Conservation (phyloP, 441 rosid species). For the Brassica hybrid region DNA sequence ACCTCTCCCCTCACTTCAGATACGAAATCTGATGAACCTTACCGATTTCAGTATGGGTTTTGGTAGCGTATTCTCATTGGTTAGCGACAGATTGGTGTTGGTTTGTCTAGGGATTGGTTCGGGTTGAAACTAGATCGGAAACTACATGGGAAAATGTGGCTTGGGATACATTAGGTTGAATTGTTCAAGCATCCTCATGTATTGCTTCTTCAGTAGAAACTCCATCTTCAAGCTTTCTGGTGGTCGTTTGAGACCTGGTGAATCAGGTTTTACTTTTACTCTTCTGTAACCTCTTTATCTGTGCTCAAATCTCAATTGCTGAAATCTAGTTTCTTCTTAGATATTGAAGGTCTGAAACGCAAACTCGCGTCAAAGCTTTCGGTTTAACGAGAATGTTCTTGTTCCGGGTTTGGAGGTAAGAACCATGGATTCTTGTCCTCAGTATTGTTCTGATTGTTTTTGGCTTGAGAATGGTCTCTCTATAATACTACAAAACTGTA, state of each 20-base stretch:
- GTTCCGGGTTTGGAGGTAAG: slow-evolving; percentile 76
- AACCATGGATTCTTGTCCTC: too few relatives aligned
- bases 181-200: slow-evolving; percentile 89
- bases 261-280: slow-evolving; percentile 59
- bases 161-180: slow-evolving; percentile 63
- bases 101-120: not conserved
- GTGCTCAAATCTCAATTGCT: slow-evolving; percentile 12
- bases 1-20: slow-evolving; percentile 51
- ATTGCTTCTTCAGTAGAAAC: slow-evolving; percentile 36
- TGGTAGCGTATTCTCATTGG: slow-evolving; percentile 1
- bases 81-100: not conserved
- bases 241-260: slow-evolving; percentile 79
- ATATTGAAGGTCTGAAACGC: slow-evolving; percentile 68
- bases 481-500: too few relatives aligned
- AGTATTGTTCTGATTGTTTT: too few relatives aligned
- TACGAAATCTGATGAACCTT: slow-evolving; percentile 80
- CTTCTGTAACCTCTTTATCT: not conserved
- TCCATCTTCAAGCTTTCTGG: slow-evolving; percentile 74
- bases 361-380: slow-evolving; percentile 77
- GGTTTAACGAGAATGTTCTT: slow-evolving; percentile 38
- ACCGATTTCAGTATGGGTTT: slow-evolving; percentile 83
- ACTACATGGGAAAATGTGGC: not conserved
- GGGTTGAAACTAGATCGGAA: not conserved
- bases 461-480: too few relatives aligned
- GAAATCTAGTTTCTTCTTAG: slow-evolving; percentile 46